These are phyloP conservation scores for Fusarium tupiense DNA, from an alignment of 2,329 filamentous ascomycete species.

Conservation along the genomic window DNA sequence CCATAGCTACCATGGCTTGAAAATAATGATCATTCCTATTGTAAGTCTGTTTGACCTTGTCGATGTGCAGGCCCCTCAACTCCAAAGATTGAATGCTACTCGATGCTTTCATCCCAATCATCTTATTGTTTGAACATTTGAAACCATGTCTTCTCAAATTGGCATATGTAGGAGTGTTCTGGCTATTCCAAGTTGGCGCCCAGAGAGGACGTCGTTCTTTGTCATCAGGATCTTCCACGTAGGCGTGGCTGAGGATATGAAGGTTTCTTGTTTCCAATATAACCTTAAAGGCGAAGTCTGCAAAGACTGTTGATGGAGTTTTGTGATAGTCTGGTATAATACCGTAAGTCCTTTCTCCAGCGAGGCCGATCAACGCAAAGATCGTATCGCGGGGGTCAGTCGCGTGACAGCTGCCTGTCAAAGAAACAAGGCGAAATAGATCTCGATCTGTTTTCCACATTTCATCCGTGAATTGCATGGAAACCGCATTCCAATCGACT, in stretches of 20 bases:
- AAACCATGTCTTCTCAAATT: neutral
- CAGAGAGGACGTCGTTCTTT: neutral
- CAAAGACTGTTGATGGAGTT: fast-evolving
- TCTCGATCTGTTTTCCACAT: too few species aligned
- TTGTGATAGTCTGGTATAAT: neutral
- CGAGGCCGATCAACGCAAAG: fast-evolving
- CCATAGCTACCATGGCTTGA: fast-evolving
- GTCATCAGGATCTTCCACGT: neutral
- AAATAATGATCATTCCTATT: fast-evolving
- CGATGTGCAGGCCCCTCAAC: fast-evolving
- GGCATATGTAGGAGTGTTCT: fast-evolving
- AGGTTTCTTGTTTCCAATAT: neutral
- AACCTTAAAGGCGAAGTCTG: fast-evolving
- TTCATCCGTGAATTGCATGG: fast-evolving
- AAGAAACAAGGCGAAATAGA: too few species aligned
- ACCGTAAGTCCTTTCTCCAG: fast-evolving
- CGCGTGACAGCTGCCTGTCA: too few species aligned
- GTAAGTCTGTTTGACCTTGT: neutral
- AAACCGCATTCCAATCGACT: fast-evolving
- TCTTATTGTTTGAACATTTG: fast-evolving
- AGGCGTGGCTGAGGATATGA: fast-evolving
- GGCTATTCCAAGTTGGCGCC: fast-evolving
- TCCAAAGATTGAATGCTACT: fast-evolving
- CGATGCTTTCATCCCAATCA: neutral
- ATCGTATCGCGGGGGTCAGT: neutral